A percentile compares a stretch with the other conserved stretches of the same genome.
Evolutionary conservation across 1,284 basidiomycete genomes (phyloP).

Genomic region (Ganoderma boninense): DNA sequence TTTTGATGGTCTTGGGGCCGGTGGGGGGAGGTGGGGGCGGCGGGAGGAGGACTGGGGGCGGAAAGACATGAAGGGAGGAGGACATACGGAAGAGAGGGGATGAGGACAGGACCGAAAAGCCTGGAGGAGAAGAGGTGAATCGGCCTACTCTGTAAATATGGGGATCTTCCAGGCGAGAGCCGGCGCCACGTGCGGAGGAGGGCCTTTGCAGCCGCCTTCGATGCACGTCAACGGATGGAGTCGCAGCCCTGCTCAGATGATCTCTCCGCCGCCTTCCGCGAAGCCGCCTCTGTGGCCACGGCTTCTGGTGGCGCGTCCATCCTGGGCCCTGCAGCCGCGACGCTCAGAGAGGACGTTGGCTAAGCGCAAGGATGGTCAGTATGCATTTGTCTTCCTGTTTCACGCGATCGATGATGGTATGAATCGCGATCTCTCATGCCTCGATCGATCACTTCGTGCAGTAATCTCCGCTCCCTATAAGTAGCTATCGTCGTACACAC

Average conservation of each 20-base stretch:
- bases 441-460: conserved; percentile 24
- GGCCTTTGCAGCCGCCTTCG: conserved; percentile 16
- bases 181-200: conserved; percentile 28
- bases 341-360: neutral
- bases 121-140: conserved; percentile 14
- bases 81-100: conserved; percentile 28
- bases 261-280: conserved; percentile 14
- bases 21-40: conserved; percentile 23
- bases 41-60: conserved; percentile 18
- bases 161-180: conserved; percentile 23
- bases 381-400: neutral
- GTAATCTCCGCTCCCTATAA: conserved; percentile 20
- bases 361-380: neutral
- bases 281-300: neutral
- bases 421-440: conserved; percentile 17
- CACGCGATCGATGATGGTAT: conserved; percentile 11
- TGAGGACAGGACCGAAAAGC: conserved; percentile 6
- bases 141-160: conserved; percentile 23
- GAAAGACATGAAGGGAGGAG: conserved; percentile 31
- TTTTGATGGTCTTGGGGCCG: conserved; percentile 57
- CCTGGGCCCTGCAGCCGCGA: neutral
- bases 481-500: neutral
- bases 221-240: conserved; percentile 20
- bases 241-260: conserved; percentile 4
- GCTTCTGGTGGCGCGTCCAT: conserved; percentile 4